These are phyloP conservation scores for Leccinum subgranulosum DNA, from an alignment of 768 basidiomycete species.

Conservation along the genomic window DNA sequence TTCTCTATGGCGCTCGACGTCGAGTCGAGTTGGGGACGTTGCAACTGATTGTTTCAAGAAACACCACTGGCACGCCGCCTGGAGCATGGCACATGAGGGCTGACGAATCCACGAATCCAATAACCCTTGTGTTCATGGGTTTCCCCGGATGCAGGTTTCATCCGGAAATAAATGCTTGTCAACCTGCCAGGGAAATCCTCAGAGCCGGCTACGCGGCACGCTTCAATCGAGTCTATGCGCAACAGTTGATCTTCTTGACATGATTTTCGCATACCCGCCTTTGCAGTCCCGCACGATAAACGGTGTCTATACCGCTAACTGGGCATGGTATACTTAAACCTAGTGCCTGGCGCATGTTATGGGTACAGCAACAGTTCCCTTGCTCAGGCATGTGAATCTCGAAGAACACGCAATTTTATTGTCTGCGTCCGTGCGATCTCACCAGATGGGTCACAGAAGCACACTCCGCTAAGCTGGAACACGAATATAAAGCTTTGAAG, in stretches of 20 bases:
- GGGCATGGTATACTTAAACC: constrained; percentile 5
- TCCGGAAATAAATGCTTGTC: background rate
- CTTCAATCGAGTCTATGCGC: background rate
- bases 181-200: background rate
- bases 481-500: constrained; percentile 17
- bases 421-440: constrained; percentile 1
- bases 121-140: background rate
- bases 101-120: background rate
- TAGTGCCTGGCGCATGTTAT: constrained; percentile 8
- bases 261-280: background rate
- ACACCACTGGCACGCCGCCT: background rate
- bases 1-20: background rate
- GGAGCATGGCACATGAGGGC: background rate
- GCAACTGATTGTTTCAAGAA: background rate
- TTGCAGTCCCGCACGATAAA: constrained; percentile 4
- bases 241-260: background rate
- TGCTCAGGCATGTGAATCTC: constrained; percentile 7
- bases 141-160: background rate
- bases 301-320: constrained; percentile 14
- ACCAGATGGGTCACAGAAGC: background rate
- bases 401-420: background rate
- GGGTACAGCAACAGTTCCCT: constrained; percentile 2
- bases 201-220: background rate
- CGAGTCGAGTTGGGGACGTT: too few species aligned
- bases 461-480: background rate